Conservation (phyloP, 257 asterid species). For the Salvia hispanica region DNA sequence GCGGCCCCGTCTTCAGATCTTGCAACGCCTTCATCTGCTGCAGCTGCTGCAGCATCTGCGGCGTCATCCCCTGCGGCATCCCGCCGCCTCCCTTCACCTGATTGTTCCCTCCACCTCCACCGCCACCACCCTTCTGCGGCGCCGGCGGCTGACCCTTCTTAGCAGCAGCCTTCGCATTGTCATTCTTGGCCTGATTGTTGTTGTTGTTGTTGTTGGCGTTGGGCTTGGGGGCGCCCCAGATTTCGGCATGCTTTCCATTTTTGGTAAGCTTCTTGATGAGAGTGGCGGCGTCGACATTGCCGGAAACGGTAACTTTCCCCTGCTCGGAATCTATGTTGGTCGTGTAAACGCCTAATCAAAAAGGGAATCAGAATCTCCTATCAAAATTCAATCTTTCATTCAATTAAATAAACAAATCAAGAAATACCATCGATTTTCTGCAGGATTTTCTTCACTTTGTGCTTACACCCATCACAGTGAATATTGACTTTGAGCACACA, state of each 20-base stretch:
- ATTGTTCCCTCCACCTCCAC: conserved; percentile 34
- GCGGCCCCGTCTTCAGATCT: conserved; percentile 61
- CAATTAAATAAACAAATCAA: too few species aligned
- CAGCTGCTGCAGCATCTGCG: conserved; percentile 42
- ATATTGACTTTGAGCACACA: conserved; percentile 92
- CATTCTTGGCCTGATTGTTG: conserved; percentile 61
- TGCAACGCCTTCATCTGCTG: conserved; percentile 58
- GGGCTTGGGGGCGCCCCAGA: conserved; percentile 84
- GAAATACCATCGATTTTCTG: conserved; percentile 84
- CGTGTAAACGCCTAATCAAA: conserved; percentile 70
- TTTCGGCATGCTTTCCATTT: conserved; percentile 78
- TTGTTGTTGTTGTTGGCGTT: conserved; percentile 28
- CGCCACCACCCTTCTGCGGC: conserved; percentile 38
- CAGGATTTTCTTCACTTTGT: conserved; percentile 86
- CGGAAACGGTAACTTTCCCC: conserved; percentile 93
- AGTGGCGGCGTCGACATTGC: conserved; percentile 75
- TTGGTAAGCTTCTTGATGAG: conserved; percentile 83
- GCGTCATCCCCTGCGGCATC: conserved; percentile 26
- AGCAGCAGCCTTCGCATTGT: conserved; percentile 51
- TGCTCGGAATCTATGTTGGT: conserved; percentile 72
- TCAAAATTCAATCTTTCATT: too few species aligned
- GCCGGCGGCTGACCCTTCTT: conserved; percentile 40
- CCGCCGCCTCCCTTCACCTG: conserved; percentile 38
- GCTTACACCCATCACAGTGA: conserved; percentile 96
- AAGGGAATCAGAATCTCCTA: too few species aligned